These are phyloP conservation scores for Microbotryum lychnidis-dioicae DNA, from an alignment of 1,284 basidiomycete genomes.

Conservation along the genomic window DNA sequence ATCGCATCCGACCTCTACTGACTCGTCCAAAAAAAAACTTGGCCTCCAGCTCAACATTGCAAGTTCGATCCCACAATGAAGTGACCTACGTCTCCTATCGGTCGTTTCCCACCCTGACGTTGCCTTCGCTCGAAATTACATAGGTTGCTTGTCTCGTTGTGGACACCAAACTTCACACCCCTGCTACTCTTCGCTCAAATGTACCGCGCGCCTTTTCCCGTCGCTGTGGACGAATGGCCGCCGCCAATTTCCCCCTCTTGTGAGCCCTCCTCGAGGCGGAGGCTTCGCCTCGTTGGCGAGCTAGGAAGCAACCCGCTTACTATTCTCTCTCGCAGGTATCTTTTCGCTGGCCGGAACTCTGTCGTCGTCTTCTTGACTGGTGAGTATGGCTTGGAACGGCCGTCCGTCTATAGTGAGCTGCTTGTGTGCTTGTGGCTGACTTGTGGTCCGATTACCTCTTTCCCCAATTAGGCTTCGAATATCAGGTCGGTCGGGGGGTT, in stretches of 20 bases:
- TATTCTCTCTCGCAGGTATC: too few relatives aligned
- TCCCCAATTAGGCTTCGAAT: slow-evolving; percentile 8
- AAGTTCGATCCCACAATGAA: too few relatives aligned
- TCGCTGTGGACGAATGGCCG: slow-evolving; percentile 18
- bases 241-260: slow-evolving; percentile 17
- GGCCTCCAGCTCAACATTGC: too few relatives aligned
- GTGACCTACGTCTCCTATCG: not conserved
- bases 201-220: slow-evolving; percentile 9
- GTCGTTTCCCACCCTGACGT: not conserved
- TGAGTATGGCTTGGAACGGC: not conserved
- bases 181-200: not conserved
- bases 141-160: not conserved
- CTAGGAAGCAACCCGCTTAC: too few relatives aligned
- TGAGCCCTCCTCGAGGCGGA: not conserved
- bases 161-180: not conserved
- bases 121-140: not conserved
- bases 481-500: slow-evolving; percentile 1
- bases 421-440: not conserved
- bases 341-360: slow-evolving; percentile 19
- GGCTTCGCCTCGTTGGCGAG: too few relatives aligned
- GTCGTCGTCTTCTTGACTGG: slow-evolving; percentile 15
- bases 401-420: too few relatives aligned
- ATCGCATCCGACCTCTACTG: too few relatives aligned
- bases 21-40: not conserved
- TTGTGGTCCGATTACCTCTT: too few relatives aligned